These are phyloP conservation scores for Nakazawaea holstii DNA, from an alignment of 805 yeast genomes.

Conservation along the genomic window DNA sequence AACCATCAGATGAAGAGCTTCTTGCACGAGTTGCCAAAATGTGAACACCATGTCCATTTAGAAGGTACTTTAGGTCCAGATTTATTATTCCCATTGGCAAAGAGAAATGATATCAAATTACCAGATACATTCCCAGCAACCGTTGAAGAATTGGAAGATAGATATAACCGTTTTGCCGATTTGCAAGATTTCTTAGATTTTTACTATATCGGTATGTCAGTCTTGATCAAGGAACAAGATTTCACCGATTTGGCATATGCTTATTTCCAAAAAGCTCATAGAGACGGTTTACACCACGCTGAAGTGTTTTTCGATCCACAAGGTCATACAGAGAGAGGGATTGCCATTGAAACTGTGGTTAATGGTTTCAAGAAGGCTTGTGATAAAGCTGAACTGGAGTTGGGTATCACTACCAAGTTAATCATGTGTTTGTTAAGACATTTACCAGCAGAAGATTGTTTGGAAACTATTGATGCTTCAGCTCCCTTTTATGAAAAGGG, in stretches of 20 bases:
- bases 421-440: constrained; percentile 84
- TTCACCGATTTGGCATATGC: constrained; percentile 75
- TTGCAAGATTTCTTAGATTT: constrained; percentile 75
- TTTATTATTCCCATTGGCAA: constrained; percentile 61
- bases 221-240: constrained; percentile 63
- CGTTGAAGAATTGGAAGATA: constrained; percentile 48
- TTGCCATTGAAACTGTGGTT: constrained; percentile 54
- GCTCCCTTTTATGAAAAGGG: constrained; percentile 48
- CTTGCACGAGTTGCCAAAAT: constrained; percentile 70
- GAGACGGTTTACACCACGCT: constrained; percentile 60
- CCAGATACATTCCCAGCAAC: constrained; percentile 62
- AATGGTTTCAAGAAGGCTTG: constrained; percentile 66
- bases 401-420: constrained; percentile 62
- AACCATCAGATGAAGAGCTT: constrained; percentile 39
- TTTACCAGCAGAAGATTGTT: constrained; percentile 54
- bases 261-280: constrained; percentile 54
- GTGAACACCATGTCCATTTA: constrained; percentile 82
- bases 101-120: constrained; percentile 53
- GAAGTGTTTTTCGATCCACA: constrained; percentile 85
- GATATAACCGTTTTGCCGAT: constrained; percentile 59
- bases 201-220: constrained; percentile 78
- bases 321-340: constrained; percentile 68
- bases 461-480: constrained; percentile 52
- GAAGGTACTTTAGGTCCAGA: constrained; percentile 84
- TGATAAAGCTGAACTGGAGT: constrained; percentile 50